These are phyloP conservation scores for Populus hybrid DNA, from an alignment of 441 rosid genomes.

Conservation along the genomic window DNA sequence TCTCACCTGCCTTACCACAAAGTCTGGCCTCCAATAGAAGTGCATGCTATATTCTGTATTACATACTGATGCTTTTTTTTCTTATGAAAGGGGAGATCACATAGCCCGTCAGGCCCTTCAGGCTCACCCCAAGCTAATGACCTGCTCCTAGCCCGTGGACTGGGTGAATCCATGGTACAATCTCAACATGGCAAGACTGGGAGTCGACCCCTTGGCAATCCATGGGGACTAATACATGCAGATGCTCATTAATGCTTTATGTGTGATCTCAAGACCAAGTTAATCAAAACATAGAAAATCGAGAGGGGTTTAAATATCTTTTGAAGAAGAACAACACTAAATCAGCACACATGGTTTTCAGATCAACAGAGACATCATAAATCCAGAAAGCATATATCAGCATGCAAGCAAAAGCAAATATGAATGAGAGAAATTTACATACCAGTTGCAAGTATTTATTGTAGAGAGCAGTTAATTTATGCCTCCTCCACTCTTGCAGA, in stretches of 20 bases:
- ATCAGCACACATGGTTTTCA: neutral
- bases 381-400: conserved; percentile 4
- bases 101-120: neutral
- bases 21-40: neutral
- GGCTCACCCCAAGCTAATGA: neutral
- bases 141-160: neutral
- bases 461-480: conserved; percentile 61
- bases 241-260: neutral
- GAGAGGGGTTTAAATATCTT: neutral
- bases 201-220: neutral
- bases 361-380: neutral
- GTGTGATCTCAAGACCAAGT: neutral
- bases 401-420: conserved; percentile 8
- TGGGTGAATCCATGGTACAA: neutral
- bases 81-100: neutral
- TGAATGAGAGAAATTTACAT: conserved; percentile 23
- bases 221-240: neutral
- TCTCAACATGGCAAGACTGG: neutral
- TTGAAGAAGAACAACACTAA: neutral
- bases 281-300: neutral
- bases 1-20: neutral
- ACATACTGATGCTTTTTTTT: neutral
- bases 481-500: conserved; percentile 74
- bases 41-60: neutral
- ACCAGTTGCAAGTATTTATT: conserved; percentile 66